phyloP scores from a whole-genome alignment of 768 basidiomycete genomes.

The Mycena sanguinolenta region DNA sequence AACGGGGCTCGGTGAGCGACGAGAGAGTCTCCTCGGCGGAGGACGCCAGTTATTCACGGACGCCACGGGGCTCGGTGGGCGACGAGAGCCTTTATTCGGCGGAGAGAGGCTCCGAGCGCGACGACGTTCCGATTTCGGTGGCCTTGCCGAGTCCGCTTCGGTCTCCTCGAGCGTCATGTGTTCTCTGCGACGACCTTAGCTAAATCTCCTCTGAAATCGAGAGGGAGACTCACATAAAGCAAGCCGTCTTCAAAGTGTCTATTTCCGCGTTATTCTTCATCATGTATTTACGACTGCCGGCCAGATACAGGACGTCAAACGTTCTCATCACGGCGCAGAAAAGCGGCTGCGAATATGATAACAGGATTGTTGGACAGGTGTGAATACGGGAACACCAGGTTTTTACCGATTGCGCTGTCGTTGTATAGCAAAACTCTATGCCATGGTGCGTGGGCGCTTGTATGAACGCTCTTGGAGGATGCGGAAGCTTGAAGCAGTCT shows the following conservation, averaged over 20 bases:
- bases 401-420: slow-evolving; percentile 1
- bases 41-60: no score
- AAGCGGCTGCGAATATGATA: slow-evolving; percentile 7
- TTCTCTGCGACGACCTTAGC: not conserved
- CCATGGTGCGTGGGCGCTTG: not conserved
- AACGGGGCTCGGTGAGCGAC: no score
- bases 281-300: not conserved
- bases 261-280: not conserved
- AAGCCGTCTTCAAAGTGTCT: not conserved
- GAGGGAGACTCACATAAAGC: slow-evolving; percentile 14
- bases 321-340: not conserved
- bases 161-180: slow-evolving; percentile 17
- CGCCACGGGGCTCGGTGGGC: no score
- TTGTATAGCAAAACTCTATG: slow-evolving; percentile 16
- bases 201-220: not conserved
- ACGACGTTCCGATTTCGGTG: not conserved
- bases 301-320: not conserved
- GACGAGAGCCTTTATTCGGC: not conserved
- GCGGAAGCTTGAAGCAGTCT: slow-evolving; percentile 20
- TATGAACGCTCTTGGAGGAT: slow-evolving; percentile 6
- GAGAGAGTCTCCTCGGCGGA: no score
- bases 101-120: not conserved
- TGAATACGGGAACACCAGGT: not conserved
- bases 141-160: not conserved
- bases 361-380: no score